Evolutionary conservation across 768 basidiomycete genomes (phyloP).

Genomic region (Agaricus blazei): DNA sequence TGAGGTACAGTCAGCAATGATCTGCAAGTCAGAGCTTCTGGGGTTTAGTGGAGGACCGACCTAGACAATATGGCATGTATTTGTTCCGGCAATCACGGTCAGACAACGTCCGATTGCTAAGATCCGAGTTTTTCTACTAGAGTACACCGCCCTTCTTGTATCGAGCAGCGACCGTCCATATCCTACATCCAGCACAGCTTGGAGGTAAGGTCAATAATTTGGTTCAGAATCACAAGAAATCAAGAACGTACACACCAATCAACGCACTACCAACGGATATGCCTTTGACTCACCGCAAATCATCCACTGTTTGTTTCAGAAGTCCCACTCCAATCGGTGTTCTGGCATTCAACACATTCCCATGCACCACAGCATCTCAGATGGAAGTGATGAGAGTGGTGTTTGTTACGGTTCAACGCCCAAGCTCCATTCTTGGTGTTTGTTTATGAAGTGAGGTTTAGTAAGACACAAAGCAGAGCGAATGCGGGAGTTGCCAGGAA

Average conservation of each 20-base stretch:
- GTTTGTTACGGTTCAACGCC: too few relatives aligned
- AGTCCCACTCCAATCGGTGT: conserved; percentile 84
- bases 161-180: conserved; percentile 89
- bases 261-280: conserved; percentile 92
- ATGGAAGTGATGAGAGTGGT: too few relatives aligned
- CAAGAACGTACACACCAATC: conserved; percentile 77
- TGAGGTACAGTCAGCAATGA: too few relatives aligned
- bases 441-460: too few relatives aligned
- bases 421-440: too few relatives aligned
- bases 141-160: conserved; percentile 47
- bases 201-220: background rate
- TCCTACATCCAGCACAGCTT: conserved; percentile 83
- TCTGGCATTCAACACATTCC: conserved; percentile 72
- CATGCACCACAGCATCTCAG: conserved; percentile 34
- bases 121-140: conserved; percentile 45
- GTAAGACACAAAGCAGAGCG: too few relatives aligned
- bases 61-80: conserved; percentile 93
- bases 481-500: too few relatives aligned
- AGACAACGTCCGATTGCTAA: conserved; percentile 81
- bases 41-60: conserved; percentile 25
- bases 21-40: too few relatives aligned
- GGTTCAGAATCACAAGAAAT: background rate
- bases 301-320: conserved; percentile 69
- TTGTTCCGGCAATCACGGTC: conserved; percentile 93
- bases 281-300: conserved; percentile 80